Evolutionary conservation across 2,329 filamentous ascomycete species (phyloP).

Genomic region (Sclerotinia glacialis): DNA sequence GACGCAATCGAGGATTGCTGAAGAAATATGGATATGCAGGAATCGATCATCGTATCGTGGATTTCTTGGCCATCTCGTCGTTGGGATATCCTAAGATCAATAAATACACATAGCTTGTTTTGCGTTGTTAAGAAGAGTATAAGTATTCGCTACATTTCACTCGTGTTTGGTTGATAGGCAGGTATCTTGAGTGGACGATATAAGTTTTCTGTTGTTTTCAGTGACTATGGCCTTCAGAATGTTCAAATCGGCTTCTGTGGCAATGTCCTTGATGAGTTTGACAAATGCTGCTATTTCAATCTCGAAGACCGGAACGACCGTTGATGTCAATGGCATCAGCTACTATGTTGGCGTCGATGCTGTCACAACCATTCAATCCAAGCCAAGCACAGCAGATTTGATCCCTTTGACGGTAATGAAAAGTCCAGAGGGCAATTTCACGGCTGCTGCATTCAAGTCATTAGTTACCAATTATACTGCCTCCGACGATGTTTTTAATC

Average conservation of each 20-base stretch:
- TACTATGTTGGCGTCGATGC: slow-evolving; percentile 37
- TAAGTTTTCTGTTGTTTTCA: not conserved
- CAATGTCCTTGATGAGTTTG: slow-evolving; percentile 14
- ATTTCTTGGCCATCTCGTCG: slow-evolving; percentile 8
- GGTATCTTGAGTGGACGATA: not conserved
- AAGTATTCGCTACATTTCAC: not conserved
- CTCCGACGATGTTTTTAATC: slow-evolving; percentile 35
- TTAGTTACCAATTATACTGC: slow-evolving; percentile 31
- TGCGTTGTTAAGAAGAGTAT: slow-evolving; percentile 1
- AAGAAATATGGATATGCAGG: slow-evolving; percentile 7
- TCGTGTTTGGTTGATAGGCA: not conserved
- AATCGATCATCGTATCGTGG: not conserved
- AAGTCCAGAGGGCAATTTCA: slow-evolving; percentile 27
- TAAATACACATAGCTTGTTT: slow-evolving; percentile 3
- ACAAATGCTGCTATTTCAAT: slow-evolving; percentile 21
- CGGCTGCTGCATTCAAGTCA: slow-evolving; percentile 26
- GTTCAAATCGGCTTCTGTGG: slow-evolving; percentile 5
- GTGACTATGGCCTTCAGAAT: slow-evolving; percentile 15
- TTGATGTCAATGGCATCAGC: slow-evolving; percentile 37
- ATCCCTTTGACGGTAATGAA: slow-evolving; percentile 35
- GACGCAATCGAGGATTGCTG: slow-evolving; percentile 1
- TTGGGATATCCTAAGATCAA: not conserved
- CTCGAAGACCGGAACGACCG: slow-evolving; percentile 18
- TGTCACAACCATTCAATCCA: slow-evolving; percentile 30
- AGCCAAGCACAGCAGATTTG: slow-evolving; percentile 28